phyloP scores from a whole-genome alignment of 345 rosid species.

The Populus pruinosa region DNA sequence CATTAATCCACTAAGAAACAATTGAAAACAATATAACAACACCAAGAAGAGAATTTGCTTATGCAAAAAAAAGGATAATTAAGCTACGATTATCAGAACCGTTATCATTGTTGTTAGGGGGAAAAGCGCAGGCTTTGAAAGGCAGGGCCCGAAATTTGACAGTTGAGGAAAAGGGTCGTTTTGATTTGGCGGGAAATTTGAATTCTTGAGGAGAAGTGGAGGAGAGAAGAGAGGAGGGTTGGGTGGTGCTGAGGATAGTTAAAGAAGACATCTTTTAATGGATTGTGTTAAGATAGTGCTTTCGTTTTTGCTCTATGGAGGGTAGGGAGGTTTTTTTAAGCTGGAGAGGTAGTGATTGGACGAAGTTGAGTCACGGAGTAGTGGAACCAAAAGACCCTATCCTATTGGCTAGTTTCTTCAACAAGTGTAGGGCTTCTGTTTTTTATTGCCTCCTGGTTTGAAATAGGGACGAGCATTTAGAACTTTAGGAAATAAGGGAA shows the following conservation, averaged over 20 bases:
- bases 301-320: background rate
- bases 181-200: constrained; percentile 44
- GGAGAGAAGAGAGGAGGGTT: constrained; percentile 8
- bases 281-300: background rate
- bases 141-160: constrained; percentile 22
- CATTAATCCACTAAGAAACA: background rate
- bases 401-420: background rate
- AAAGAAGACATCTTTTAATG: constrained; percentile 24
- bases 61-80: background rate
- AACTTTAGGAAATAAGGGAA: background rate
- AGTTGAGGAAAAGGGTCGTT: constrained; percentile 20
- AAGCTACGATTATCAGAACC: constrained; percentile 22
- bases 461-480: background rate
- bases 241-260: constrained; percentile 1
- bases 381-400: background rate
- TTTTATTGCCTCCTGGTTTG: background rate
- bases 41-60: background rate
- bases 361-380: background rate
- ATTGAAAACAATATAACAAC: background rate
- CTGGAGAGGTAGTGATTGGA: background rate
- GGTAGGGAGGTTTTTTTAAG: background rate
- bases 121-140: constrained; percentile 17
- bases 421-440: background rate
- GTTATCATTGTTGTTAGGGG: constrained; percentile 4
- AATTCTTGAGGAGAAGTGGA: constrained; percentile 16